Evolutionary conservation across 345 rosid species (phyloP).

Genomic region (Gossypium stocksii): DNA sequence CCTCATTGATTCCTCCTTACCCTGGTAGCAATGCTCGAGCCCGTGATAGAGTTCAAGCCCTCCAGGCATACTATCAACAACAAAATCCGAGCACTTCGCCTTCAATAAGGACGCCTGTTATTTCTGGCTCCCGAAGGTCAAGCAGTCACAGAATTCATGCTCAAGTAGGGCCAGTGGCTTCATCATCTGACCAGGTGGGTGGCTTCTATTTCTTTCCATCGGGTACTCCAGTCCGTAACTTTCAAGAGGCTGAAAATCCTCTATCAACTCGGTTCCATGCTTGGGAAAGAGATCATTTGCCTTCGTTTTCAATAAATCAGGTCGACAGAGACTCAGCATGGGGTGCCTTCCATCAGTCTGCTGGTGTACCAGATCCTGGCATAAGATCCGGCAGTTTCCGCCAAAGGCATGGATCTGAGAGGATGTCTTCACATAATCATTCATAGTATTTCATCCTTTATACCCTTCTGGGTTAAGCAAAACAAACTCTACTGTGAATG

Average conservation of each 20-base stretch:
- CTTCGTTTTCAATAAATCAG: constrained; percentile 49
- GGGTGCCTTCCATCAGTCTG: constrained; percentile 53
- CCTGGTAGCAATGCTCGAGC: constrained; percentile 87
- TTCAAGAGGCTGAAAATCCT: constrained; percentile 48
- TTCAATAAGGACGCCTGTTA: constrained; percentile 46
- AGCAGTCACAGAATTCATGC: constrained; percentile 45
- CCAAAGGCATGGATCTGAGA: constrained; percentile 71
- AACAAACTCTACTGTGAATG: constrained; percentile 32
- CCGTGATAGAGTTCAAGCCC: constrained; percentile 87
- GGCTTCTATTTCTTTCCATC: constrained; percentile 64
- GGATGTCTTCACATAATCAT: constrained; percentile 57
- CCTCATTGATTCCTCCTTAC: constrained; percentile 67
- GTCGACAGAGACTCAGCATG: constrained; percentile 62
- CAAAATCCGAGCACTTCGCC: constrained; percentile 51
- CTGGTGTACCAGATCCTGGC: constrained; percentile 39
- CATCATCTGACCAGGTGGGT: constrained; percentile 64
- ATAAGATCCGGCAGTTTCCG: constrained; percentile 52
- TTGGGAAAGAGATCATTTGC: constrained; percentile 78
- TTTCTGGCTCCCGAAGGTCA: constrained; percentile 51
- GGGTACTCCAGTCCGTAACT: constrained; percentile 42
- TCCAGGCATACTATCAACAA: constrained; percentile 92
- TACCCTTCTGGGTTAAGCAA: constrained; percentile 29
- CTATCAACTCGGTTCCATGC: constrained; percentile 38
- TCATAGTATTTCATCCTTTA: constrained; percentile 26
- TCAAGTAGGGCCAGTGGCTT: constrained; percentile 53